Percentiles rank a stretch among this genome's conserved stretches.
Conservation (phyloP, 1,284 basidiomycete species). For the Psilocybe mexicana region DNA sequence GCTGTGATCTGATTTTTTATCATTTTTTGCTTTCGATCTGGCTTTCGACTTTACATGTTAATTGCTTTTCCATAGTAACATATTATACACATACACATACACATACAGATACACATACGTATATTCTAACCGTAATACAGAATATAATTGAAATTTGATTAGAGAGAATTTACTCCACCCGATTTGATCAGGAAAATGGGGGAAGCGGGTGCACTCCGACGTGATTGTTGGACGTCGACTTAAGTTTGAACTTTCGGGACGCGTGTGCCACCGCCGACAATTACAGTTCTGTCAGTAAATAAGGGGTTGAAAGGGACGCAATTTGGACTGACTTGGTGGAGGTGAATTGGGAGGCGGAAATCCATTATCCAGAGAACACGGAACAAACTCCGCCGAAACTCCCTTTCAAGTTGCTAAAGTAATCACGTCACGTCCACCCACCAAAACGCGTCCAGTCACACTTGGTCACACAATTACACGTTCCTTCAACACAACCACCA, state of each 20-base stretch:
- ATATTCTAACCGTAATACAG: slow-evolving; percentile 14
- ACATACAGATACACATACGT: slow-evolving; percentile 4
- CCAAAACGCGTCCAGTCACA: slow-evolving; percentile 16
- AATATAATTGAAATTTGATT: slow-evolving; percentile 10
- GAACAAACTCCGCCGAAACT: slow-evolving; percentile 9
- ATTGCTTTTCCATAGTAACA: slow-evolving; percentile 22
- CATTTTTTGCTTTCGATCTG: slow-evolving; percentile 15
- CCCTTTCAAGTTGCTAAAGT: too few species aligned
- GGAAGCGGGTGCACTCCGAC: neutral
- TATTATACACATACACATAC: neutral
- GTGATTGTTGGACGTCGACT: neutral
- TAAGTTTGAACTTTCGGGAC: slow-evolving; percentile 9
- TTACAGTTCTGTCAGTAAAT: slow-evolving; percentile 24
- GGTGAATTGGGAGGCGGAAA: neutral
- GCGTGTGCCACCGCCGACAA: slow-evolving; percentile 17
- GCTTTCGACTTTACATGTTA: slow-evolving; percentile 21
- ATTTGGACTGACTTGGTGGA: neutral
- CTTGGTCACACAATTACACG: slow-evolving; percentile 23
- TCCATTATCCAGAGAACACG: neutral
- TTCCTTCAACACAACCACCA: slow-evolving; percentile 15
- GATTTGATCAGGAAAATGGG: neutral
- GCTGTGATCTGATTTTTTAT: slow-evolving; percentile 16
- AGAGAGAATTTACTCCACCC: slow-evolving; percentile 5
- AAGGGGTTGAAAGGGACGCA: slow-evolving; percentile 2
- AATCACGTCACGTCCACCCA: neutral